These are phyloP conservation scores for Hypoxylon fuscum DNA, from an alignment of 495 filamentous ascomycete genomes.

Conservation along the genomic window DNA sequence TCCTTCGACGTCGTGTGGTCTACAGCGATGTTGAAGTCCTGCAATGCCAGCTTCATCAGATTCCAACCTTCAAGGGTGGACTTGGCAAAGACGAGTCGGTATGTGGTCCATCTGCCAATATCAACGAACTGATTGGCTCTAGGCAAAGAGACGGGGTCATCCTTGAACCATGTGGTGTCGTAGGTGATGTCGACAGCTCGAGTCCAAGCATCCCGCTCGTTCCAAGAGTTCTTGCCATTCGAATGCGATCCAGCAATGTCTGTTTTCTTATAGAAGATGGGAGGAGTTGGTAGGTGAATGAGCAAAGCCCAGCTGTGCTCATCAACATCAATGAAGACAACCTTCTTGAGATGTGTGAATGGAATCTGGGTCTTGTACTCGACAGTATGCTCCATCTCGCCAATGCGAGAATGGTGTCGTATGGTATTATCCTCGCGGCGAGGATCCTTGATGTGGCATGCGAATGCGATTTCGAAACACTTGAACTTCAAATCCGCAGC, in stretches of 20 bases:
- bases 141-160: slow-evolving; percentile 61
- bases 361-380: slow-evolving; percentile 65
- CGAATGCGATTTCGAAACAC: slow-evolving; percentile 56
- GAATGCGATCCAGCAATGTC: slow-evolving; percentile 54
- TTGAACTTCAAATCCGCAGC: slow-evolving; percentile 55
- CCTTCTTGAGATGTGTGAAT: slow-evolving; percentile 67
- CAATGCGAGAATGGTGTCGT: slow-evolving; percentile 26
- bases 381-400: slow-evolving; percentile 35
- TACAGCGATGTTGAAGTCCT: slow-evolving; percentile 76
- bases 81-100: slow-evolving; percentile 61
- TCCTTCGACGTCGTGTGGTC: slow-evolving; percentile 43
- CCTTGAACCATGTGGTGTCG: slow-evolving; percentile 50
- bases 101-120: slow-evolving; percentile 81
- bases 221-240: slow-evolving; percentile 65
- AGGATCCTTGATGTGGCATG: slow-evolving; percentile 48
- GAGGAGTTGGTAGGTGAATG: slow-evolving; percentile 70
- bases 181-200: slow-evolving; percentile 76
- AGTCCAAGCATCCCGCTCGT: slow-evolving; percentile 73
- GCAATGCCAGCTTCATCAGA: slow-evolving; percentile 62
- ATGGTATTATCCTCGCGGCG: slow-evolving; percentile 38
- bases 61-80: slow-evolving; percentile 45
- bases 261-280: slow-evolving; percentile 67
- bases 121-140: slow-evolving; percentile 71
- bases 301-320: slow-evolving; percentile 55
- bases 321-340: slow-evolving; percentile 58